Evolutionary conservation across 2,329 filamentous ascomycete genomes (phyloP), one percentile per base, ranked within the genome.

Genomic region (Hymenoscyphus linearis): DNA sequence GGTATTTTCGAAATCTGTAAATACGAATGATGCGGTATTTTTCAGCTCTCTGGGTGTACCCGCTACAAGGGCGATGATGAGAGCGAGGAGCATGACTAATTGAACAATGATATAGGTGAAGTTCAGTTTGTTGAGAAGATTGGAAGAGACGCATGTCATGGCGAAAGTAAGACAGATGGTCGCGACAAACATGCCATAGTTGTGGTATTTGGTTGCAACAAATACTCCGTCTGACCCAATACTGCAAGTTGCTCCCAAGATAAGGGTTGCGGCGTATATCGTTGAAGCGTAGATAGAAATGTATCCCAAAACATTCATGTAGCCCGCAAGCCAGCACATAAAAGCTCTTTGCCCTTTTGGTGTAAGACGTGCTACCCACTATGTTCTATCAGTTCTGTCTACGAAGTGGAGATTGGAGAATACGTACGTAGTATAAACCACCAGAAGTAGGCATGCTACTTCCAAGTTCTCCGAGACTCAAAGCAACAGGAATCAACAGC

Each of bases 301-400:
- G 34, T 73, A 73, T 25, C 71, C 71, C 4, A 73, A 55, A 12
- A 71, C 70, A 31, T 72, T 73, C 71, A 73, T 73, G 50, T 73
- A 73, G 14, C 70, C 70, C 14, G 71, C 71, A 58, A 73, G 67
- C 71, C 71, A 73, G 55, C 70, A 73, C 70, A 73, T 71, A 44
- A 73, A 70, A 3, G 70, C 69, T 56, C 71, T 65, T 50, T 70
- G 65, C 22, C 61, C 55, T 2, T 63, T 55, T n/a, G 71, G 70
- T 6, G 71, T 71, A 22, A 73, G 62, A 26, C 65, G 64, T 60
- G 71, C 71, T 52, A 73, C 71, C 71, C 71, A 73, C 70, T 71
- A 56, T 26, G 2, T 5, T 5, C 9, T 5, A 16, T 40, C 55
- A 55, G 52, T 5, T 53, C 27, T 22, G 9, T 10, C 44, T 12